These are phyloP conservation scores for Pseudocercospora vitis DNA, from an alignment of 2,329 filamentous ascomycete species.

Conservation along the genomic window DNA sequence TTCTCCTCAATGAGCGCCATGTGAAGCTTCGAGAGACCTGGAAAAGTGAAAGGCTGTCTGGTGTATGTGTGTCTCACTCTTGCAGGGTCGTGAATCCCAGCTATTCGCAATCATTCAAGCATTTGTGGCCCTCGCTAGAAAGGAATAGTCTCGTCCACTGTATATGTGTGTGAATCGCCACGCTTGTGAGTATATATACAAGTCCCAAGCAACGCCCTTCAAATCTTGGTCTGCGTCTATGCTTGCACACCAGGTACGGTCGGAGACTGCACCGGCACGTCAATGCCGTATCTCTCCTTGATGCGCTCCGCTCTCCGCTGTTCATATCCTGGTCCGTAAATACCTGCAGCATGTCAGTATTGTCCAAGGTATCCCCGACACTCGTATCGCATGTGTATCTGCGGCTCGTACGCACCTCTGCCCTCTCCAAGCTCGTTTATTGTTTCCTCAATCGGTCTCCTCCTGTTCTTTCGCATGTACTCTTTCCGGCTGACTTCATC, in stretches of 20 bases:
- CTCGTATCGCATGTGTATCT: too few relatives aligned
- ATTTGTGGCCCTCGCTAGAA: not conserved
- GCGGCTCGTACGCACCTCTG: constrained; percentile 62
- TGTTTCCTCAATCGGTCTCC: constrained; percentile 75
- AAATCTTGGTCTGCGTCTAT: constrained; percentile 1
- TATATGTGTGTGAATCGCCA: constrained; percentile 13
- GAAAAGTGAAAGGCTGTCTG: too few relatives aligned
- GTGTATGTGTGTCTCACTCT: too few relatives aligned
- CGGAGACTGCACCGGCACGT: constrained; percentile 53
- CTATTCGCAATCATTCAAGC: not conserved
- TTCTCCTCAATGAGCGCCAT: too few relatives aligned
- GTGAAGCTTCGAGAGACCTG: too few relatives aligned
- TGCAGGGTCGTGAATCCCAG: not conserved
- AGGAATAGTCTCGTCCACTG: not conserved
- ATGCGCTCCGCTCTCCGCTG: constrained; percentile 79
- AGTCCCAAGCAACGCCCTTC: constrained; percentile 3
- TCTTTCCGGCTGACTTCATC: constrained; percentile 78
- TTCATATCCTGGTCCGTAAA: constrained; percentile 77
- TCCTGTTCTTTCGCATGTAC: constrained; percentile 68
- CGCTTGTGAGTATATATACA: constrained; percentile 20
- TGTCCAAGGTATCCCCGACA: not conserved
- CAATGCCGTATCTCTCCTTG: constrained; percentile 83
- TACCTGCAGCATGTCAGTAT: constrained; percentile 56
- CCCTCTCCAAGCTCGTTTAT: constrained; percentile 81
- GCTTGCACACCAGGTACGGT: constrained; percentile 10